phyloP scores from a whole-genome alignment of 306 rosid genomes.

The Hippophae gyantsensis region DNA sequence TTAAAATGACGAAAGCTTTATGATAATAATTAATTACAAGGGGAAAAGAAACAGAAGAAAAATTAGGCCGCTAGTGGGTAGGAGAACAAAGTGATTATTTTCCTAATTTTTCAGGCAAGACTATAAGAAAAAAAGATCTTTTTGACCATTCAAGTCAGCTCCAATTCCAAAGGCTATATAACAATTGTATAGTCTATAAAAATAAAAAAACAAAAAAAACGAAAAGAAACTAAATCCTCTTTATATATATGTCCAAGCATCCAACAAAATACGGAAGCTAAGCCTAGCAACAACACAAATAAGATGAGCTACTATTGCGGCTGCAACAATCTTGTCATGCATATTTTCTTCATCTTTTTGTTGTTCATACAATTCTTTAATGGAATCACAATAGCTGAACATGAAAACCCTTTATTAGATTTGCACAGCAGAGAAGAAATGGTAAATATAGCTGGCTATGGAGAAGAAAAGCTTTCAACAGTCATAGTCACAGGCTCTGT shows the following conservation, averaged over 20 bases:
- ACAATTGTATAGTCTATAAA: constrained; percentile 6
- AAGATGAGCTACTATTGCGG: constrained; percentile 39
- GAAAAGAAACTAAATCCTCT: too few species aligned
- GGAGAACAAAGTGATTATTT: constrained; percentile 3
- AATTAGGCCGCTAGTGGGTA: too few species aligned
- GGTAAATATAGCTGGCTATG: constrained; percentile 73
- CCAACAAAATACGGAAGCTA: constrained; percentile 15
- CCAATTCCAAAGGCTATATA: not conserved
- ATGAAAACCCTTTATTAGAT: constrained; percentile 22
- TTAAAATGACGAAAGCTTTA: too few species aligned
- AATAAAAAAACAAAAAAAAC: too few species aligned
- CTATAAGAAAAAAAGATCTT: too few species aligned
- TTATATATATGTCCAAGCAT: not conserved
- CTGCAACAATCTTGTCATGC: constrained; percentile 16
- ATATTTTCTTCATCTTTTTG: not conserved
- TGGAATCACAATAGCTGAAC: constrained; percentile 1
- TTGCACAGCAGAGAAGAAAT: constrained; percentile 50
- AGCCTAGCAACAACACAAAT: constrained; percentile 4
- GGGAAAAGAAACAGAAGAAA: too few species aligned
- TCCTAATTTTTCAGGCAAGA: too few species aligned
- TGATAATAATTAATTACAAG: too few species aligned
- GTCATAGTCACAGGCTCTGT: constrained; percentile 81
- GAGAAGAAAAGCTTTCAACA: constrained; percentile 84
- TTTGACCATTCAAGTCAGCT: constrained; percentile 9
- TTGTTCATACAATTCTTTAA: not conserved